Conservation (phyloP, 2,329 filamentous ascomycete species). For the Alternaria sp. region DNA sequence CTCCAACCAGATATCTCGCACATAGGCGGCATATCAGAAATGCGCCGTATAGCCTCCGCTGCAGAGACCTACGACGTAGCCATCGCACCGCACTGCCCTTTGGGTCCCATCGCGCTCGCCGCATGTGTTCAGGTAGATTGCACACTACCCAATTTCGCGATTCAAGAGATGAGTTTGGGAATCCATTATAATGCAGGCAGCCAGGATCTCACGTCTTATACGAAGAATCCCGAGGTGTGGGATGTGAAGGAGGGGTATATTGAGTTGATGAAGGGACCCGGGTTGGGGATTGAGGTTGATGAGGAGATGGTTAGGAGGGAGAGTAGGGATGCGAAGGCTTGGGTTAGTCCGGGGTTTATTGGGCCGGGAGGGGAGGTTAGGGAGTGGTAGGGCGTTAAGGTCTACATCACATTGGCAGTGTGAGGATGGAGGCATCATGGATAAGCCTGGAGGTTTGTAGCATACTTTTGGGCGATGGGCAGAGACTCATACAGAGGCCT, state of each 20-base stretch:
- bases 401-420: not conserved
- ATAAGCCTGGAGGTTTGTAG: not conserved
- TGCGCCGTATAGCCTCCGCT: constrained; percentile 72
- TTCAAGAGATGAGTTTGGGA: constrained; percentile 79
- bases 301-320: constrained; percentile 70
- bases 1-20: constrained; percentile 77
- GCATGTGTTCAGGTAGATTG: constrained; percentile 71
- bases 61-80: constrained; percentile 76
- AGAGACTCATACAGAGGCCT: not conserved
- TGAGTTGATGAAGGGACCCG: constrained; percentile 63
- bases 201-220: constrained; percentile 62
- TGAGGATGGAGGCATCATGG: not conserved
- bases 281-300: constrained; percentile 72
- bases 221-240: constrained; percentile 69
- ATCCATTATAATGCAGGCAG: constrained; percentile 74
- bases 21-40: constrained; percentile 74
- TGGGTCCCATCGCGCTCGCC: constrained; percentile 75
- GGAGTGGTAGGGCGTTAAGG: constrained; percentile 63
- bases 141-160: constrained; percentile 68
- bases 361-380: constrained; percentile 70
- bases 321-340: constrained; percentile 65
- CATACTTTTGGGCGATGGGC: not conserved
- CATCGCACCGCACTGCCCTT: constrained; percentile 74
- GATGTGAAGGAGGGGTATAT: constrained; percentile 71
- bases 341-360: constrained; percentile 70